These are phyloP conservation scores for Mallotus nudiflorus DNA, from an alignment of 345 rosid species.

Conservation along the genomic window DNA sequence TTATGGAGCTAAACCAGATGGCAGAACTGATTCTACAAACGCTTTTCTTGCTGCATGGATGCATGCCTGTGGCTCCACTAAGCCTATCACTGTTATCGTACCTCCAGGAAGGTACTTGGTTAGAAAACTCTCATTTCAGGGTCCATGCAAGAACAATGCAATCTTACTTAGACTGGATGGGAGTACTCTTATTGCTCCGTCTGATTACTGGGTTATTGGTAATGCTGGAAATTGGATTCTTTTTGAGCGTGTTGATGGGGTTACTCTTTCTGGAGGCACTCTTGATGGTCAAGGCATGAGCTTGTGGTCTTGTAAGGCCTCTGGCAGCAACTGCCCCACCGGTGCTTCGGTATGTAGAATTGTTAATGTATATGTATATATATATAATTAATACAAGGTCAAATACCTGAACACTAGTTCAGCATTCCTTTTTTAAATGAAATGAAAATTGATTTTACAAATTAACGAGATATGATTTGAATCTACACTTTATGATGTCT, in stretches of 20 bases:
- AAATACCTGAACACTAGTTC: too few species aligned
- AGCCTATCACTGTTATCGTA: conserved; percentile 32
- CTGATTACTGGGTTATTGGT: conserved; percentile 44
- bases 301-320: conserved; percentile 55
- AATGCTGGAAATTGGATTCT: conserved; percentile 54
- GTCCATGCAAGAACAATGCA: conserved; percentile 51
- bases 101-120: conserved; percentile 52
- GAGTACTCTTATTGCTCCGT: conserved; percentile 49
- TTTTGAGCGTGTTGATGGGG: conserved; percentile 43
- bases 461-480: too few species aligned
- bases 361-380: background rate
- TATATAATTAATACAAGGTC: too few species aligned
- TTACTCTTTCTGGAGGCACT: conserved; percentile 41
- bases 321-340: conserved; percentile 49
- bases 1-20: conserved; percentile 57
- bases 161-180: conserved; percentile 40
- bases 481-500: too few species aligned
- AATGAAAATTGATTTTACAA: too few species aligned
- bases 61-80: conserved; percentile 41
- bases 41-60: conserved; percentile 52
- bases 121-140: conserved; percentile 40
- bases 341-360: conserved; percentile 51
- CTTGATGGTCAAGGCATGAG: conserved; percentile 53
- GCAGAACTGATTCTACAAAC: conserved; percentile 44
- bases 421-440: too few species aligned